Base-by-base conservation (phyloP, 768 basidiomycete species). In the Lactarius sp. region DNA sequence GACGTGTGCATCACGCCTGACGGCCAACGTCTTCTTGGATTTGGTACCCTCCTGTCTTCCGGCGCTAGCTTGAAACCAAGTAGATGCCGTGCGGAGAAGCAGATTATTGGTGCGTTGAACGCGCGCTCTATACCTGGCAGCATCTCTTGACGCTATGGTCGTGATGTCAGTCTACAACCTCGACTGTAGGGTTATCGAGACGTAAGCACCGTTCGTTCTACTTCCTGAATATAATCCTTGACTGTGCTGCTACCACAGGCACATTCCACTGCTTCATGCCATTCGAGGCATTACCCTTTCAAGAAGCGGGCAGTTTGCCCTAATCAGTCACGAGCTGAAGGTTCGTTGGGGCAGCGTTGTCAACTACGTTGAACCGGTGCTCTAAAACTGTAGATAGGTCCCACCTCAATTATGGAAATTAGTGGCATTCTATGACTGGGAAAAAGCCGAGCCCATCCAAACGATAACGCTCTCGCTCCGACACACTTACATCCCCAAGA, bases 321-420 rank as follows among this genome's bases (percentile, higher is more conserved):
- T 91, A 54, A 79, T 90, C 56, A 88, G 86, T 71, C 88, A 88
- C 69, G 87, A 90, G 70, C 82, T 86, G 69, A 85, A 85, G 79
- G 87, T 84, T 34, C 27, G 27, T 27, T 27, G 12, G 77, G 52
- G 13, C 7, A 13, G 27, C 18, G 20, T 33, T 33, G 37, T n/a
- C 18, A 16, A 34, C 34, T 12, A 31, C 36, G 36, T 16, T 37
- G 27, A 10, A 12, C 16, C 16, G 13, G 54, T 44, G 27, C 53
- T 59, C 27, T 56, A 50, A 51, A 16, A 41, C 42, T 34, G 20
- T 39, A 13, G 20, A 22, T 63, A 88, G 87, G 83, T 86, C 7
- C 82, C 87, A 14, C 88, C 90, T 4, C 88, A 90, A 71, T 75
- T 90, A 7, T 91, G 88, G 88, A 85, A 83, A 73, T 73, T 91